phyloP scores from a whole-genome alignment of 352 stramenopile species.

The Blastocystis sp. region DNA sequence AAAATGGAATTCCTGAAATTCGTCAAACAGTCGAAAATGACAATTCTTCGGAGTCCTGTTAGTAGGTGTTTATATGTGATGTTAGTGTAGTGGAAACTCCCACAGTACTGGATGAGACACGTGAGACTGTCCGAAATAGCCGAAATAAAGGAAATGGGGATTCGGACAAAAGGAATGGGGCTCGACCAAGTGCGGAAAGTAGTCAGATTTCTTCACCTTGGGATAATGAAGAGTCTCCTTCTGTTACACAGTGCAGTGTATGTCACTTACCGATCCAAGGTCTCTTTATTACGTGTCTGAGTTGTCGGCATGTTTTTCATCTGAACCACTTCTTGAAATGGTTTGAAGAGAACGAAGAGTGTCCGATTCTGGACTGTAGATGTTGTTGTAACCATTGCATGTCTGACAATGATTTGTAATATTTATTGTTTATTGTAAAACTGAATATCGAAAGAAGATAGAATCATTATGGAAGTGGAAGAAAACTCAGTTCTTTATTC shows the following conservation, averaged over 20 bases:
- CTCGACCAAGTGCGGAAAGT: background rate
- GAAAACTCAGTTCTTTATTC: too few relatives aligned
- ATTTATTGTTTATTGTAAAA: background rate
- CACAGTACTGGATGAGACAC: background rate
- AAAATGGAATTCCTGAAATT: background rate
- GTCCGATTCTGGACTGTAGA: conserved; percentile 5
- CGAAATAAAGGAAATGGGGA: background rate
- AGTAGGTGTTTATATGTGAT: background rate
- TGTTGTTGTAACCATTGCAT: conserved; percentile 45
- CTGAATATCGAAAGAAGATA: background rate
- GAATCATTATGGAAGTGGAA: background rate
- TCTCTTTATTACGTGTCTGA: conserved; percentile 25
- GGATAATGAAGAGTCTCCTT: background rate
- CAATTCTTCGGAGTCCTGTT: background rate
- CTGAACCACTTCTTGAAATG: conserved; percentile 3
- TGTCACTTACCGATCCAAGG: conserved; percentile 17
- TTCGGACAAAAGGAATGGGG: background rate
- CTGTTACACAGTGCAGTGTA: background rate
- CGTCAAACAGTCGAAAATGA: background rate
- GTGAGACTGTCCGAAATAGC: background rate
- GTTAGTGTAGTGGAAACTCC: background rate
- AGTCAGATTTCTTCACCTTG: too few relatives aligned
- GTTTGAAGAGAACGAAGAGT: conserved; percentile 34
- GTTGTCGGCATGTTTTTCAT: conserved; percentile 35
- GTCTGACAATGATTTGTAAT: background rate